These are phyloP conservation scores for Talaromyces atroroseus DNA, from an alignment of 2,329 filamentous ascomycete genomes.

Conservation along the genomic window DNA sequence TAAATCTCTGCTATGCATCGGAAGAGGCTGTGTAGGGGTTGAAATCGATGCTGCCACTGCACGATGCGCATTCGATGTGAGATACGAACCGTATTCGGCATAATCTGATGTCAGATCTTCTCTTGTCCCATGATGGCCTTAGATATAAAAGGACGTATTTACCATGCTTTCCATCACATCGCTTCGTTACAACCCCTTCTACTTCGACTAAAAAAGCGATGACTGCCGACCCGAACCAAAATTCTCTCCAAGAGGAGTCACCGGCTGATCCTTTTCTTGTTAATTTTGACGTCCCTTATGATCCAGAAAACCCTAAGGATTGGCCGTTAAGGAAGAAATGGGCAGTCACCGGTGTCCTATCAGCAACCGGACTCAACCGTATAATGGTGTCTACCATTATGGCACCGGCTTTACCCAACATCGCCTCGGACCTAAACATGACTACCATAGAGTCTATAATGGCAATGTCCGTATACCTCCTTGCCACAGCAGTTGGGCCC, in stretches of 20 bases:
- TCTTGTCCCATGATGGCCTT: background rate
- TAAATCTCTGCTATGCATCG: background rate
- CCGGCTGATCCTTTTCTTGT: slow-evolving; percentile 16
- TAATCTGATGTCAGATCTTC: background rate
- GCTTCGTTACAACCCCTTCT: background rate
- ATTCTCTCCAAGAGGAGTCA: background rate
- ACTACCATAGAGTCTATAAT: slow-evolving; percentile 31
- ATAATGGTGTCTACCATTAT: slow-evolving; percentile 54
- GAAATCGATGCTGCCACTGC: background rate
- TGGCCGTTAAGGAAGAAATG: slow-evolving; percentile 50
- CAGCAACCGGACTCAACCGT: slow-evolving; percentile 50
- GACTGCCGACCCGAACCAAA: background rate
- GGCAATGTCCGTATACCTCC: slow-evolving; percentile 44
- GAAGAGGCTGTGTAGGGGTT: too few relatives aligned
- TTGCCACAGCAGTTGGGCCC: slow-evolving; percentile 42
- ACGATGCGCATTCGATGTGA: background rate
- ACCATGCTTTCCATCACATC: background rate
- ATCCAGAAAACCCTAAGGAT: slow-evolving; percentile 32
- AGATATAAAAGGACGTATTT: background rate
- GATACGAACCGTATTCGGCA: background rate
- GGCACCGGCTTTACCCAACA: slow-evolving; percentile 41
- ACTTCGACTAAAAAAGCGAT: background rate
- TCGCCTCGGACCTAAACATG: slow-evolving; percentile 45
- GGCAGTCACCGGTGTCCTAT: slow-evolving; percentile 45
- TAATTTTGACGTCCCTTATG: slow-evolving; percentile 41